Base-by-base conservation (phyloP, 371 early-diverging fungal species). In the Mortierella sp. region DNA sequence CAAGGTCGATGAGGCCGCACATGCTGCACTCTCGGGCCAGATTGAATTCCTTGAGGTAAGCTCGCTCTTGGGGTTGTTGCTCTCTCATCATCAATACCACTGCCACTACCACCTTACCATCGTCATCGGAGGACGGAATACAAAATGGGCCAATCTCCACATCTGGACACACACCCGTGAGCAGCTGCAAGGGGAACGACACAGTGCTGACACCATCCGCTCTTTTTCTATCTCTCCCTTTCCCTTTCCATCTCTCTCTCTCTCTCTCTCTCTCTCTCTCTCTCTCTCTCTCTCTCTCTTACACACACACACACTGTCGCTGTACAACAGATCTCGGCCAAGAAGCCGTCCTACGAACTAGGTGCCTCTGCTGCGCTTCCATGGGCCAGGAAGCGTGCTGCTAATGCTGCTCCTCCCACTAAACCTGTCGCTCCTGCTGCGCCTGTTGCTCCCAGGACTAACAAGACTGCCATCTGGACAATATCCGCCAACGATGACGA, bases 281-380 rank as follows among this genome's bases (percentile, higher is more conserved):
- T 9, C 37, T 37, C 9, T 9, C 3, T 9, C 37, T 9, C 3
- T 9, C 9, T 5, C 37, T 37, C 37, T 37, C 37, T n/a, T n/a
- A n/a, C n/a, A n/a, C n/a, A n/a, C n/a, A n/a, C n/a, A n/a, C n/a
- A n/a, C n/a, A n/a, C n/a, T n/a, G n/a, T n/a, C n/a, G n/a, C 37
- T 37, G 37, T 9, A 37, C 9, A 87, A 6, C 72, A 85, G 61
- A 84, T 92, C 45, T 74, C 79, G 7, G 96, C 94, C 25, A 87
- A 88, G 75, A 95, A 94, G 80, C 97, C 98, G 15, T 85, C 86
- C 1, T 97, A 96, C 77, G 93, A 94, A 70, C 88, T 96, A 0
- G 98, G 97, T 57, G 94, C 89, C 37, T 87, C 86, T 30, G 84
- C 88, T 61, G 87, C 87, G 30, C 82, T 91, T 60, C 82, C 87